Percentiles rank a stretch among this genome's conserved stretches.
Evolutionary conservation across 75 land plant species (phyloP).

Genomic region (Larix kaempferi): DNA sequence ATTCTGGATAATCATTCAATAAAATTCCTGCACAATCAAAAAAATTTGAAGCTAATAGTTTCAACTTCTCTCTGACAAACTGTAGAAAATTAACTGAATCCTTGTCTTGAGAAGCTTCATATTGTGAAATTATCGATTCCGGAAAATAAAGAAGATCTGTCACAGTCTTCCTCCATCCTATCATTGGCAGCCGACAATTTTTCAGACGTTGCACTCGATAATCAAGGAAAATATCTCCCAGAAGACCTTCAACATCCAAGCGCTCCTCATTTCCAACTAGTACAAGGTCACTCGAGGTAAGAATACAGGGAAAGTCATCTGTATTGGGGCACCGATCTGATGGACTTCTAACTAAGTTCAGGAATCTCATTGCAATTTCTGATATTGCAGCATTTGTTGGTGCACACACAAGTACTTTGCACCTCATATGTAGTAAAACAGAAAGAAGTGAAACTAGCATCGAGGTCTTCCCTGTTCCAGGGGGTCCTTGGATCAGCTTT

Average conservation of each 20-base stretch:
- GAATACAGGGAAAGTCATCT: background rate
- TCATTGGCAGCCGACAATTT: conserved; percentile 10
- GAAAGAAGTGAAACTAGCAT: conserved; percentile 48
- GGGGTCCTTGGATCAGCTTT: conserved; percentile 78
- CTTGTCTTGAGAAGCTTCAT: conserved; percentile 10
- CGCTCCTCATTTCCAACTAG: conserved; percentile 58
- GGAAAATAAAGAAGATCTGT: conserved; percentile 5
- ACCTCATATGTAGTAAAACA: background rate
- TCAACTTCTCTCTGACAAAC: background rate
- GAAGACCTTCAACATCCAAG: conserved; percentile 25
- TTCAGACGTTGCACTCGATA: conserved; percentile 13
- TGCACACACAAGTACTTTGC: conserved; percentile 48
- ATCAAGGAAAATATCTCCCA: conserved; percentile 37
- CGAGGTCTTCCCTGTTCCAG: conserved; percentile 82
- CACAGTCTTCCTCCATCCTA: conserved; percentile 21
- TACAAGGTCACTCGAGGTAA: conserved; percentile 39
- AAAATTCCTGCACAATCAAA: background rate
- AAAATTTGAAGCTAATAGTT: background rate
- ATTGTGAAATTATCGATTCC: conserved; percentile 3
- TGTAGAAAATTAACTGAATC: background rate
- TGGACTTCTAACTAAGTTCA: conserved; percentile 18
- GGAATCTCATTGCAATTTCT: conserved; percentile 36
- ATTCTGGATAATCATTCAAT: background rate
- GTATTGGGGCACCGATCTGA: background rate
- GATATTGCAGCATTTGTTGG: conserved; percentile 70